A percentile compares a stretch with the other conserved stretches of the same genome.
Evolutionary conservation across 2,329 filamentous ascomycete species (phyloP).

Genomic region (Escovopsis sp.): DNA sequence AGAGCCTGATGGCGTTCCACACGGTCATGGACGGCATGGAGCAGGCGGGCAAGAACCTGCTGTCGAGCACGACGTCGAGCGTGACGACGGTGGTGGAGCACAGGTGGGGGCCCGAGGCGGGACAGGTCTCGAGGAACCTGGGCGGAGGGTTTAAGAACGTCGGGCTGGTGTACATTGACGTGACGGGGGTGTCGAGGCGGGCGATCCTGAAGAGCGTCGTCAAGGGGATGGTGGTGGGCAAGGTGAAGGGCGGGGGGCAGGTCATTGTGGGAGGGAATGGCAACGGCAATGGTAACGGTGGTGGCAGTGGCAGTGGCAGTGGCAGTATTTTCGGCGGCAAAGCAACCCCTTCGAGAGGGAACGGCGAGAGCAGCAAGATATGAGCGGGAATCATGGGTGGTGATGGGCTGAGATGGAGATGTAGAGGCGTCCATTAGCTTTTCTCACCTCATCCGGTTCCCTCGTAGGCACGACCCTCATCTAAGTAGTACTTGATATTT

Average conservation of each 20-base stretch:
- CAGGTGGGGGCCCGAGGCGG: constrained; percentile 75
- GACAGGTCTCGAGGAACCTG: constrained; percentile 57
- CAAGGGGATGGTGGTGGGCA: constrained; percentile 87
- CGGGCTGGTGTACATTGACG: constrained; percentile 92
- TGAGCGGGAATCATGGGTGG: background rate
- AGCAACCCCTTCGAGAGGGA: too few relatives aligned
- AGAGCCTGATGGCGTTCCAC: constrained; percentile 89
- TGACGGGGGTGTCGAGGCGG: constrained; percentile 75
- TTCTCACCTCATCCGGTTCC: too few relatives aligned
- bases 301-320: constrained; percentile 12
- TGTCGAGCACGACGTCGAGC: constrained; percentile 61
- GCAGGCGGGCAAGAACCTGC: constrained; percentile 64
- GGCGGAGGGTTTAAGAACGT: constrained; percentile 90
- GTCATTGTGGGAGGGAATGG: constrained; percentile 58
- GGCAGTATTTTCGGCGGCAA: constrained; percentile 3
- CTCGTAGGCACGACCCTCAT: too few relatives aligned
- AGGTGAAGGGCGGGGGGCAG: constrained; percentile 58
- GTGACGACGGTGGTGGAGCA: constrained; percentile 80
- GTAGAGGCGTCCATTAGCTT: background rate
- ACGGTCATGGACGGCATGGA: constrained; percentile 91
- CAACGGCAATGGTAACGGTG: constrained; percentile 9
- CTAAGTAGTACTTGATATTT: too few relatives aligned
- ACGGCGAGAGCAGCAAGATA: too few relatives aligned
- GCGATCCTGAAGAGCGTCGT: constrained; percentile 90
- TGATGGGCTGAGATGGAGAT: background rate